Conservation (phyloP, 2,329 filamentous ascomycete species). For the Phialophora chinensis region DNA sequence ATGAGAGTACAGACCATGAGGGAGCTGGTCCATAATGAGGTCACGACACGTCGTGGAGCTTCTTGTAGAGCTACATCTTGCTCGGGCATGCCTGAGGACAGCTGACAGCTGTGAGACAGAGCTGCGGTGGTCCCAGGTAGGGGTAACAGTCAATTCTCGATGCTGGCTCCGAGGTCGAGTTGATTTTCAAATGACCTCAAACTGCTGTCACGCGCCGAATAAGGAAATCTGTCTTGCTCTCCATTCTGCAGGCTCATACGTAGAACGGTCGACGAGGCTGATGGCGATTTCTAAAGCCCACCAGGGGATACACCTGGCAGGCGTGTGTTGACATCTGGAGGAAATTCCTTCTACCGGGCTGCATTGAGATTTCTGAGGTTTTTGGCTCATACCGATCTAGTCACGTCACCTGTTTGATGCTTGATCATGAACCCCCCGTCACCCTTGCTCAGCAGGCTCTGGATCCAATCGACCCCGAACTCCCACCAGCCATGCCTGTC, state of each 20-base stretch:
- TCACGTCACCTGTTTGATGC: conserved; percentile 25
- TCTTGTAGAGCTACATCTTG: conserved; percentile 32
- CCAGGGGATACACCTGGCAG: background rate
- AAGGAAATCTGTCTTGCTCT: conserved; percentile 11
- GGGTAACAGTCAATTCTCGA: background rate
- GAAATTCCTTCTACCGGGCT: background rate
- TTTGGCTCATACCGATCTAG: conserved; percentile 13
- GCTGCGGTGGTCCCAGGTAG: background rate
- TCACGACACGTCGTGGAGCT: conserved; percentile 43
- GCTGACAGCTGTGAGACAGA: conserved; percentile 1
- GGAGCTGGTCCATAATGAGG: conserved; percentile 53
- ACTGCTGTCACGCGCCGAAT: background rate
- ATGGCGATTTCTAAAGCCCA: background rate
- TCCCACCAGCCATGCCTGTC: conserved; percentile 37
- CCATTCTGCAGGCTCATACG: too few relatives aligned
- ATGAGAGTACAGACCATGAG: conserved; percentile 41
- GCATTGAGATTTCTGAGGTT: background rate
- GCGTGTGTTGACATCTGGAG: background rate
- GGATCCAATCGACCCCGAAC: conserved; percentile 41
- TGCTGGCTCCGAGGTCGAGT: background rate
- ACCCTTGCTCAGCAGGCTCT: conserved; percentile 32
- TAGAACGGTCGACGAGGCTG: background rate
- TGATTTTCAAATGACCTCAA: conserved; percentile 22
- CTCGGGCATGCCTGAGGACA: conserved; percentile 31
- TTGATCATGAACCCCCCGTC: conserved; percentile 32